phyloP scores from a whole-genome alignment of 2,329 filamentous ascomycete species.

The Fusarium domesticum region DNA sequence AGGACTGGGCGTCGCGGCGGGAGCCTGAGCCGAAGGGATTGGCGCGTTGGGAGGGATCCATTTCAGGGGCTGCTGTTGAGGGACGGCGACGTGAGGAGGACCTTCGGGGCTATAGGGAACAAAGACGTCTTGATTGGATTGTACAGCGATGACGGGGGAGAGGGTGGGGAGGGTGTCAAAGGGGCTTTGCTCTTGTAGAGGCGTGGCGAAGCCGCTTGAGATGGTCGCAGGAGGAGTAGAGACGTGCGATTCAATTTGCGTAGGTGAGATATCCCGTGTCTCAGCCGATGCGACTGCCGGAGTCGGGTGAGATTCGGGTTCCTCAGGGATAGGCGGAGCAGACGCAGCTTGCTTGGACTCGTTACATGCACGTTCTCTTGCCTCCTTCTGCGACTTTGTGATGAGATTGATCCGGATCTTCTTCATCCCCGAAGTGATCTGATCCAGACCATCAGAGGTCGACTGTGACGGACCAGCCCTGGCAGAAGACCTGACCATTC shows the following conservation, averaged over 20 bases:
- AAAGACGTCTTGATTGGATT: constrained; percentile 39
- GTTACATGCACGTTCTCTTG: constrained; percentile 39
- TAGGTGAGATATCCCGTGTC: constrained; percentile 11
- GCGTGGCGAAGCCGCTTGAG: constrained; percentile 26
- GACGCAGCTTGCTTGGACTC: constrained; percentile 22
- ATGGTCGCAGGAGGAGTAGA: constrained; percentile 24
- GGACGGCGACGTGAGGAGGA: constrained; percentile 39
- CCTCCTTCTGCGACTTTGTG: constrained; percentile 57
- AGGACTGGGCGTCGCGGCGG: constrained; percentile 34
- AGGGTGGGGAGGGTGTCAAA: constrained; percentile 21
- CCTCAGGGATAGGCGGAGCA: constrained; percentile 4
- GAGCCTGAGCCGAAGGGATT: constrained; percentile 35
- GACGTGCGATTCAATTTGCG: constrained; percentile 11
- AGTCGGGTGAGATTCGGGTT: background rate
- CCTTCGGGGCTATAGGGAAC: constrained; percentile 57
- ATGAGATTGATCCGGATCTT: constrained; percentile 62
- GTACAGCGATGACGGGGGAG: constrained; percentile 27
- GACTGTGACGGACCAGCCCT: constrained; percentile 13
- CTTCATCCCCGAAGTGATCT: constrained; percentile 57
- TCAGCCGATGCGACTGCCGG: background rate
- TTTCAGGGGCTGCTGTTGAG: constrained; percentile 41
- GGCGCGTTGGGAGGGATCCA: constrained; percentile 51
- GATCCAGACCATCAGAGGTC: constrained; percentile 46
- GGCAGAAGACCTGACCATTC: constrained; percentile 13
- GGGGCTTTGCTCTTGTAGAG: constrained; percentile 22